Conservation (phyloP, 768 basidiomycete species). For the Cystofilobasidium ferigula region DNA sequence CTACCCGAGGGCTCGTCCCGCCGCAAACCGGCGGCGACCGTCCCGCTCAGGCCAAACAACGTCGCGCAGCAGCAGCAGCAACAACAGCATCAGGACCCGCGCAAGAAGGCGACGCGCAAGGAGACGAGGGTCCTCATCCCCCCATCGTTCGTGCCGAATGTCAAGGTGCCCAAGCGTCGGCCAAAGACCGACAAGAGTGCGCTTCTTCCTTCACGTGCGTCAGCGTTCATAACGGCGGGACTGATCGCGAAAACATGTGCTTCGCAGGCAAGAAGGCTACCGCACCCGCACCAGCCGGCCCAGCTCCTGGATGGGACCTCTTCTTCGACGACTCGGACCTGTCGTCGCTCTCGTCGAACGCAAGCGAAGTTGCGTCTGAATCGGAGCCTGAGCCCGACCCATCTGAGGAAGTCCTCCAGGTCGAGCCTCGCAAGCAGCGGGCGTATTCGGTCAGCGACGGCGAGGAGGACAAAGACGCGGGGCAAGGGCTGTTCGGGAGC, state of each 20-base stretch:
- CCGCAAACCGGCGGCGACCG: conserved; percentile 44
- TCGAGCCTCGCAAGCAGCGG: neutral
- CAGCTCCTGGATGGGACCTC: neutral
- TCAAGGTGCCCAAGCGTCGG: conserved; percentile 26
- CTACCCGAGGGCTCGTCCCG: conserved; percentile 62
- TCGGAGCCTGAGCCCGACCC: conserved; percentile 5
- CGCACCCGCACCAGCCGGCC: neutral
- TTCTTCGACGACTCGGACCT: conserved; percentile 1
- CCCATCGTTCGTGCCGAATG: conserved; percentile 13
- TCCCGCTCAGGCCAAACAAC: conserved; percentile 43
- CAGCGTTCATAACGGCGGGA: no score
- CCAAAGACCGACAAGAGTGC: neutral
- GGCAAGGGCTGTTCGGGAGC: neutral
- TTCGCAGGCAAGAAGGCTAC: neutral
- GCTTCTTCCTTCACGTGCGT: no score
- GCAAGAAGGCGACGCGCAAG: neutral
- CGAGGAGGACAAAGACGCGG: neutral
- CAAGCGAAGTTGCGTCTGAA: neutral
- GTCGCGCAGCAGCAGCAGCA: conserved; percentile 11
- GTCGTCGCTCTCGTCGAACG: neutral
- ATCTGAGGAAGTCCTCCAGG: neutral
- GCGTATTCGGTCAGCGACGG: neutral
- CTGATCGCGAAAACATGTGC: no score
- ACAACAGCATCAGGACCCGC: neutral
- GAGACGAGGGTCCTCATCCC: conserved; percentile 25